Evolutionary conservation across 805 yeast species (phyloP), one percentile per base, ranked within the genome.

Genomic region (Metschnikowia rubicola): DNA sequence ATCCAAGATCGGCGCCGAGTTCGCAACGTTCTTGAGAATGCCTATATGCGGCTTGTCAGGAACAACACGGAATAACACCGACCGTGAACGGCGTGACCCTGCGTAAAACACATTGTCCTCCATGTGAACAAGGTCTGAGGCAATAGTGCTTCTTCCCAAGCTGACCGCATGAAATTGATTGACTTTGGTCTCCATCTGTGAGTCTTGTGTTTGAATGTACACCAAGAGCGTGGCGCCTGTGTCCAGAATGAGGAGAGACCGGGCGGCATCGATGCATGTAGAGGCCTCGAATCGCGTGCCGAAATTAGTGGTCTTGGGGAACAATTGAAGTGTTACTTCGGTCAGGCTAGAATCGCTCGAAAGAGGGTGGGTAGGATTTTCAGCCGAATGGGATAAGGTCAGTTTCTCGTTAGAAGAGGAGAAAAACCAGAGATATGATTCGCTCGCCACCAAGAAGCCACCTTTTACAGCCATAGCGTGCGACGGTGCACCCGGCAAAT

Each of bases 1-100:
- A 39, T 61, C 63, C 15, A 70, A 45, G 7, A 70, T 46, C 3
- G 75, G 73, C 8, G 73, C 68, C 2, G 70, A 57, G 13, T 66
- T 58, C 0, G 59, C 48, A 15, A 61, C 33, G 26, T 51, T 56
- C 17, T 48, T 33, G 13, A 51, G 41, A 13, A 69, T 56, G 31
- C 56, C 53, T 9, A 68, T 59, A 43, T 48, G 59, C 1, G 74
- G 74, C 8, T 53, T 37, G 9, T 50, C 40, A 0, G 64, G 62
- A 2, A 53, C 32, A 1, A 70, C 53, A 13, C 59, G 58, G 37
- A 69, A 65, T 10, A 67, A 19, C 6, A 68, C 50, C 8, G 74
- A 65, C 21, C 61, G 65, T 0, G 74, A 69, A 4, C 35, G 11
- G 19, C 41, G 52, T 1, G 75, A 68, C 3, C 63, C 56, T 4